Evolutionary conservation across 192 early-diverging fungal genomes (phyloP).

Genomic region (Linnemannia schmuckeri): DNA sequence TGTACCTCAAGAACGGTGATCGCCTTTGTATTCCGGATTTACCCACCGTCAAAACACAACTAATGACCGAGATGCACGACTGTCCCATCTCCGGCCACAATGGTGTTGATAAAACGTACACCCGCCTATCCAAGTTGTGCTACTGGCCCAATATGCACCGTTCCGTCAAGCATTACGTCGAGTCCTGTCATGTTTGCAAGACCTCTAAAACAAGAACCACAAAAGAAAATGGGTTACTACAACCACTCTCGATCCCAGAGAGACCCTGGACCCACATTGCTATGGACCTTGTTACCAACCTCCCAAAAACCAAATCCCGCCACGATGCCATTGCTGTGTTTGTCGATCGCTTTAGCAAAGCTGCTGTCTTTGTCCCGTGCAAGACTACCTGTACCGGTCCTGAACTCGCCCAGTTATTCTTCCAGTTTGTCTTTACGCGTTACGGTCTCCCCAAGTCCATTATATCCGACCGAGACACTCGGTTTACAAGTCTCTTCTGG

Average conservation of each 20-base stretch:
- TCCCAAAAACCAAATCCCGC: slow-evolving; percentile 23
- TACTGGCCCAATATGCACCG: slow-evolving; percentile 26
- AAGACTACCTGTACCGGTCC: slow-evolving; percentile 5
- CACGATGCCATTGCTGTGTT: slow-evolving; percentile 58
- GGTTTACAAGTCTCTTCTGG: slow-evolving; percentile 62
- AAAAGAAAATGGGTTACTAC: slow-evolving; percentile 16
- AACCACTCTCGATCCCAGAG: background rate
- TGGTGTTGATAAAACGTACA: slow-evolving; percentile 3
- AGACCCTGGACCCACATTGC: slow-evolving; percentile 53
- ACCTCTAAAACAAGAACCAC: background rate
- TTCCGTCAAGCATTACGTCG: slow-evolving; percentile 21
- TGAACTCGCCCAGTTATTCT: slow-evolving; percentile 32
- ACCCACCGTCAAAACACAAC: background rate
- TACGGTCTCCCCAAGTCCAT: slow-evolving; percentile 55
- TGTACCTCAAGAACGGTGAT: background rate
- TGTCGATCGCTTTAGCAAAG: slow-evolving; percentile 58
- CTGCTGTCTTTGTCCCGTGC: slow-evolving; percentile 33
- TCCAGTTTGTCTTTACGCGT: slow-evolving; percentile 13
- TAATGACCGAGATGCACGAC: background rate
- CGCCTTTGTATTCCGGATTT: background rate
- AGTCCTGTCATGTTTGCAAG: slow-evolving; percentile 15
- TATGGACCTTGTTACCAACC: slow-evolving; percentile 57
- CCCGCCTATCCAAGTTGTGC: background rate
- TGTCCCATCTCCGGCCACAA: background rate
- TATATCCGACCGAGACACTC: slow-evolving; percentile 57